phyloP scores from a whole-genome alignment of 495 filamentous ascomycete species.

The Lophiotrema nucula region DNA sequence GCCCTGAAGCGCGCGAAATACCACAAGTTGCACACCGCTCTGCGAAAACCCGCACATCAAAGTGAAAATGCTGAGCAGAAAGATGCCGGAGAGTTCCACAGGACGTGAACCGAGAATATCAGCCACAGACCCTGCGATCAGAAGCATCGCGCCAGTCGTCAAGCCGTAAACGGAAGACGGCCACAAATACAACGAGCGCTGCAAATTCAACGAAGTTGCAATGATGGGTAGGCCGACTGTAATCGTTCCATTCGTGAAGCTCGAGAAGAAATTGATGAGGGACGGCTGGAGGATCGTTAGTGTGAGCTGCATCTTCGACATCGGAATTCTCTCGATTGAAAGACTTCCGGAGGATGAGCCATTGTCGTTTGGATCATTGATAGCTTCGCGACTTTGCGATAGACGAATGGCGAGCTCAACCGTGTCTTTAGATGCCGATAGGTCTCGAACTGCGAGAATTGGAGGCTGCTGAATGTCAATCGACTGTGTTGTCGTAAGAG shows the following conservation, averaged over 20 bases:
- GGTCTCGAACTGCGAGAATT: too few relatives aligned
- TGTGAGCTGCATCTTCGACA: background rate
- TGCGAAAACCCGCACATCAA: slow-evolving; percentile 49
- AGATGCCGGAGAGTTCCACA: slow-evolving; percentile 49
- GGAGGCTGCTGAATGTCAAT: too few relatives aligned
- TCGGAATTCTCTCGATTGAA: too few relatives aligned
- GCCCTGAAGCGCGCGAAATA: slow-evolving; percentile 53
- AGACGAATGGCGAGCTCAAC: too few relatives aligned
- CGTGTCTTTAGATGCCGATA: too few relatives aligned
- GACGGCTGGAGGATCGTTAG: slow-evolving; percentile 18
- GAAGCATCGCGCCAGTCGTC: slow-evolving; percentile 46
- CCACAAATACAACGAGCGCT: slow-evolving; percentile 17
- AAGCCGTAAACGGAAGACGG: slow-evolving; percentile 40
- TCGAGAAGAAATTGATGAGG: slow-evolving; percentile 18
- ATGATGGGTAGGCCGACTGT: slow-evolving; percentile 21
- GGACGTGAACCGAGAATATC: slow-evolving; percentile 50
- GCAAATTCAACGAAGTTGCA: slow-evolving; percentile 7
- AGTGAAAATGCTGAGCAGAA: slow-evolving; percentile 47
- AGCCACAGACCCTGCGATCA: slow-evolving; percentile 52
- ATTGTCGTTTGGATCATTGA: too few relatives aligned
- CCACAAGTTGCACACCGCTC: slow-evolving; percentile 50
- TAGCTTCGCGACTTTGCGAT: too few relatives aligned
- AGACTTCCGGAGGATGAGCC: too few relatives aligned
- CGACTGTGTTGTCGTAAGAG: too few relatives aligned
- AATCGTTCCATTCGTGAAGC: slow-evolving; percentile 19